phyloP scores from a whole-genome alignment of 2,329 filamentous ascomycete genomes.

The Curvularia lunata region DNA sequence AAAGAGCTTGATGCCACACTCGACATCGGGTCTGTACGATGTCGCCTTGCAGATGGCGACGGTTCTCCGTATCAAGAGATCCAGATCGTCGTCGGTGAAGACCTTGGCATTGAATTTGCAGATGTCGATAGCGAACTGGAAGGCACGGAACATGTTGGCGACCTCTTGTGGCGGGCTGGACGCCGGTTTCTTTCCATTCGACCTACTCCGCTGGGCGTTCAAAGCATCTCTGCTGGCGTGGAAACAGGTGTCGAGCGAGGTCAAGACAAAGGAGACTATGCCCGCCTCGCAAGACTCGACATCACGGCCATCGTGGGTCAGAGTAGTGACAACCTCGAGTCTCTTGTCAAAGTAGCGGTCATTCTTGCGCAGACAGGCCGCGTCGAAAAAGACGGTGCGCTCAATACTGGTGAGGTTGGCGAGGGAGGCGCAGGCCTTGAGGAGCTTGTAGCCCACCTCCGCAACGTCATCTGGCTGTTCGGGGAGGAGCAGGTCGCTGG shows the following conservation, averaged over 20 bases:
- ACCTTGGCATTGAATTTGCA: conserved; percentile 79
- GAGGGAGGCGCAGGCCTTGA: conserved; percentile 44
- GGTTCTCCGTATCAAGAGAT: conserved; percentile 66
- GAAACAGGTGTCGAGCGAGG: conserved; percentile 44
- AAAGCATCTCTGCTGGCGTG: conserved; percentile 38
- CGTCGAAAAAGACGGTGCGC: conserved; percentile 49
- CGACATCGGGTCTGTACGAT: conserved; percentile 68
- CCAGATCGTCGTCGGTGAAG: conserved; percentile 67
- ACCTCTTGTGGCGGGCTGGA: conserved; percentile 35
- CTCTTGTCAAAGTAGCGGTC: conserved; percentile 42
- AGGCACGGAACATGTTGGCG: conserved; percentile 62
- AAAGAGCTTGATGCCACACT: conserved; percentile 70
- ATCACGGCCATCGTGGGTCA: conserved; percentile 49
- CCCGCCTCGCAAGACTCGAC: conserved; percentile 48
- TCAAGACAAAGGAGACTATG: conserved; percentile 43
- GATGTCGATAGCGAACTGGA: conserved; percentile 69
- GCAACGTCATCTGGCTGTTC: conserved; percentile 44
- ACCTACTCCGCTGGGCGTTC: conserved; percentile 31
- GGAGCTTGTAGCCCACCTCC: conserved; percentile 44
- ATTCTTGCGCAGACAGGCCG: conserved; percentile 37
- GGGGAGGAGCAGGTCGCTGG: conserved; percentile 46
- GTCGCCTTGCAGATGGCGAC: conserved; percentile 73
- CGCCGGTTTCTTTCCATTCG: conserved; percentile 34
- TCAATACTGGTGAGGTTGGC: conserved; percentile 44
- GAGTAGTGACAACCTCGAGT: conserved; percentile 44